phyloP scores from a whole-genome alignment of 257 asterid genomes.

The Catharanthus roseus region DNA sequence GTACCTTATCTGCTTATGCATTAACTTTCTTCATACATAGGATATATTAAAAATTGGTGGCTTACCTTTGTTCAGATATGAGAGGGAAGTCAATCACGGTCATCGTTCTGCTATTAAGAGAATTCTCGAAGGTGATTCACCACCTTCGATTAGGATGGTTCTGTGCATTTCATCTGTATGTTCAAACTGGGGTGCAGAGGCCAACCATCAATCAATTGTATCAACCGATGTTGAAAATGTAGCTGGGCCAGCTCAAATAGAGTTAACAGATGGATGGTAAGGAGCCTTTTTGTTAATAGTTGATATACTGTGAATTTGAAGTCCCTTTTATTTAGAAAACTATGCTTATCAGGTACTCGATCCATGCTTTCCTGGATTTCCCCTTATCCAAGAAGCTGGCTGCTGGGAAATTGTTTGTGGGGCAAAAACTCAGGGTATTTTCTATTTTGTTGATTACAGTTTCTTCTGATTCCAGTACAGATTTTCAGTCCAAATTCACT shows the following conservation, averaged over 20 bases:
- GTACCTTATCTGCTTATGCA: constrained; percentile 11
- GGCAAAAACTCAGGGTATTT: constrained; percentile 89
- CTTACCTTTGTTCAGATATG: constrained; percentile 46
- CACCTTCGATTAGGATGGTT: constrained; percentile 80
- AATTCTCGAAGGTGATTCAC: constrained; percentile 80
- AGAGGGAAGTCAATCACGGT: constrained; percentile 90
- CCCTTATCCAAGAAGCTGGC: constrained; percentile 61
- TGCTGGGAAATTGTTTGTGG: constrained; percentile 76
- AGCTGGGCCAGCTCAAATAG: constrained; percentile 47
- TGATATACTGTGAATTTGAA: background rate
- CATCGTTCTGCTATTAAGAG: constrained; percentile 84
- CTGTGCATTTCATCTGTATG: constrained; percentile 72
- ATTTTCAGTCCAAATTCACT: constrained; percentile 27
- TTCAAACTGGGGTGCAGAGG: constrained; percentile 29
- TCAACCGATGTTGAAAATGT: constrained; percentile 27
- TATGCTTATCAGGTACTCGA: constrained; percentile 56
- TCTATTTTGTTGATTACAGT: constrained; percentile 19
- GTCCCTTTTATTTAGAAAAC: constrained; percentile 16
- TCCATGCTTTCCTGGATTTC: constrained; percentile 73
- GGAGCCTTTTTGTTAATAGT: constrained; percentile 26
- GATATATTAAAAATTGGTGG: background rate
- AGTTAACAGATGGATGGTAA: constrained; percentile 97
- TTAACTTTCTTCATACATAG: constrained; percentile 2
- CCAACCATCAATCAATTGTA: constrained; percentile 35
- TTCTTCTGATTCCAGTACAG: constrained; percentile 19